Percentiles rank a stretch among this genome's conserved stretches.
These are phyloP conservation scores for Kwoniella botswanensis DNA, from an alignment of 768 basidiomycete genomes.

Conservation along the genomic window DNA sequence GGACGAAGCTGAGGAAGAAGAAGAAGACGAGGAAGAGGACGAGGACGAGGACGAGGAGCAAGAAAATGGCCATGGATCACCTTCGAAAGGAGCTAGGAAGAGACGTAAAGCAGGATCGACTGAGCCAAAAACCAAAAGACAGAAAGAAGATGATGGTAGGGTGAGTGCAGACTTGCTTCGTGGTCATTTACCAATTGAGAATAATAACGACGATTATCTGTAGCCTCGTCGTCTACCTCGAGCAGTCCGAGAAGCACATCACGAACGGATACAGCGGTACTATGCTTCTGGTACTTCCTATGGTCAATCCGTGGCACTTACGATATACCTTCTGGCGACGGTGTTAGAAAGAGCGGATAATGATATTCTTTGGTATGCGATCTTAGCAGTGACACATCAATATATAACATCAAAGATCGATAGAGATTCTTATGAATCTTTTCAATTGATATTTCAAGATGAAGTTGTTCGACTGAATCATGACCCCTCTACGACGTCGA, in stretches of 20 bases:
- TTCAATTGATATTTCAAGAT: conserved; percentile 79
- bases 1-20: conserved; percentile 61
- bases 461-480: conserved; percentile 90
- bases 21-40: conserved; percentile 48
- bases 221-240: conserved; percentile 68
- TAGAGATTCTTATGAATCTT: conserved; percentile 79
- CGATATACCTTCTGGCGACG: conserved; percentile 86
- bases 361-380: conserved; percentile 92
- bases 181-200: background rate
- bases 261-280: conserved; percentile 74
- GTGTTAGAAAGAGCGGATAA: conserved; percentile 90
- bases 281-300: conserved; percentile 83
- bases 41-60: conserved; percentile 38
- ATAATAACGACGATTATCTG: no score
- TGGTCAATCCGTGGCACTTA: conserved; percentile 86
- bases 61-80: conserved; percentile 30
- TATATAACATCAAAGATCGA: conserved; percentile 87
- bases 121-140: conserved; percentile 29
- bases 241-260: conserved; percentile 71
- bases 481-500: conserved; percentile 49
- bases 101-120: conserved; percentile 28
- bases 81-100: conserved; percentile 26
- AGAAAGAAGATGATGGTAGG: conserved; percentile 33
- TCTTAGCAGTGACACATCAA: conserved; percentile 90
- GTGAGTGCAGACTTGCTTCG: conserved; percentile 16